Evolutionary conservation across 2,329 filamentous ascomycete genomes (phyloP).

Genomic region (Colletotrichum sp.): DNA sequence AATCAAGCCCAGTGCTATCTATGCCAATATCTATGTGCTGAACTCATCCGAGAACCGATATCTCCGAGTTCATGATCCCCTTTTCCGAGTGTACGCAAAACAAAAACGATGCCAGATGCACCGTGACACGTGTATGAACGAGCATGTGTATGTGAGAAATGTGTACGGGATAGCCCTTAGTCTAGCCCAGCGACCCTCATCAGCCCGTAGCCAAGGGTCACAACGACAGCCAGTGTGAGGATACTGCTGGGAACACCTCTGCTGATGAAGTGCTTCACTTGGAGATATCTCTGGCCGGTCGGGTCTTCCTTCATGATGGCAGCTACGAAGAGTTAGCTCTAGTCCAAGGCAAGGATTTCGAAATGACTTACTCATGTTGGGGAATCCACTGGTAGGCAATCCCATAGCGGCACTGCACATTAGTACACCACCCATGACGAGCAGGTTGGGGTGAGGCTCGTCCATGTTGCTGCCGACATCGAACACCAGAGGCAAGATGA

Average conservation of each 20-base stretch:
- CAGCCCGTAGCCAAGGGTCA: conserved; percentile 88
- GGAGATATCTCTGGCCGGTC: conserved; percentile 88
- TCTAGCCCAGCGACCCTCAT: conserved; percentile 78
- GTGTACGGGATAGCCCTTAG: conserved; percentile 28
- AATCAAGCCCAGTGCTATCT: neutral
- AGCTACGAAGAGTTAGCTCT: conserved; percentile 54
- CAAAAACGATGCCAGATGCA: neutral
- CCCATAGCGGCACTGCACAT: conserved; percentile 99
- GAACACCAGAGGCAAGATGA: conserved; percentile 88
- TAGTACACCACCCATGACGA: conserved; percentile 93
- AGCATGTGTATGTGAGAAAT: neutral
- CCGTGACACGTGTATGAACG: neutral
- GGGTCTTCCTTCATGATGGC: conserved; percentile 99
- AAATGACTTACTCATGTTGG: conserved; percentile 89
- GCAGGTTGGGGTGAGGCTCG: conserved; percentile 87
- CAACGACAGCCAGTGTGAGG: conserved; percentile 79
- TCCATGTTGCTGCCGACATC: conserved; percentile 86
- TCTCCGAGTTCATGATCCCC: neutral
- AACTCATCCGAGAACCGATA: neutral
- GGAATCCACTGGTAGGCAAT: conserved; percentile 93
- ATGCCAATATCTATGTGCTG: neutral
- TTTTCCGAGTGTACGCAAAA: neutral
- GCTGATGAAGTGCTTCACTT: conserved; percentile 93
- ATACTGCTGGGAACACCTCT: conserved; percentile 89
- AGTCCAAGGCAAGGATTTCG: too few species aligned